Evolutionary conservation across 1,284 basidiomycete species (phyloP), one percentile per base, ranked within the genome.

Genomic region (Leccinum huronense): DNA sequence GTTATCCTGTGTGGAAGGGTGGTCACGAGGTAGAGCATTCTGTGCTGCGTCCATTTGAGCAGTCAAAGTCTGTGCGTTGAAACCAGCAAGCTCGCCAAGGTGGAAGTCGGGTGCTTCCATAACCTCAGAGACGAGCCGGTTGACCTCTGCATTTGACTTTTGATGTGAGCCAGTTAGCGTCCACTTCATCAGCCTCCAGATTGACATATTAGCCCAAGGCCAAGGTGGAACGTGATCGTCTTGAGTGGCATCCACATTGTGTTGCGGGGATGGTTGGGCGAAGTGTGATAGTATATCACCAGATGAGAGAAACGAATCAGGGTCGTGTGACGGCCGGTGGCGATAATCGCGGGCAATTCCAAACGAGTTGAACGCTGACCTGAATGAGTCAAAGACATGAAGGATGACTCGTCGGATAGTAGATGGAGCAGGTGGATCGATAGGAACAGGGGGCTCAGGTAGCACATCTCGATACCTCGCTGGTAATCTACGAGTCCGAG

Each of bases 241-340:
- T 11, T 13, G 42, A 45, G 13, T 45, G 14, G 16, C 16, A 13
- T 8, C 16, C 16, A 45, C 5, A 45, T 38, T 5, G 16, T 13
- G 16, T 45, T 5, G 16, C 3, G 5, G 42, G 13, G 16, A 4
- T 8, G 16, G n/a, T 19, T 51, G 30, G 30, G 30, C 30, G 4
- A 31, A 31, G 30, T 31, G 3, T 40, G 38, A 40, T 11, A 40
- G 1, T 14, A 42, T 10, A 1, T 51, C 23, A 23, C 11, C 48
- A 23, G n/a, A 33, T 59, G 55, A 14, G 8, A 66, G 42, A 8
- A 55, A 45, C 1, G 34, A 56, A 0, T 66, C 9, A 0, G 58
- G 61, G 23, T 66, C 23, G 0, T 67, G 60, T 0, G n/a, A 66
- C 9, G 59, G 59, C 9, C n/a, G 10, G 58, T 67, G 59, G 0